Evolutionary conservation across 139 green algal species (phyloP).

Genomic region (Zygnema cylindricum): DNA sequence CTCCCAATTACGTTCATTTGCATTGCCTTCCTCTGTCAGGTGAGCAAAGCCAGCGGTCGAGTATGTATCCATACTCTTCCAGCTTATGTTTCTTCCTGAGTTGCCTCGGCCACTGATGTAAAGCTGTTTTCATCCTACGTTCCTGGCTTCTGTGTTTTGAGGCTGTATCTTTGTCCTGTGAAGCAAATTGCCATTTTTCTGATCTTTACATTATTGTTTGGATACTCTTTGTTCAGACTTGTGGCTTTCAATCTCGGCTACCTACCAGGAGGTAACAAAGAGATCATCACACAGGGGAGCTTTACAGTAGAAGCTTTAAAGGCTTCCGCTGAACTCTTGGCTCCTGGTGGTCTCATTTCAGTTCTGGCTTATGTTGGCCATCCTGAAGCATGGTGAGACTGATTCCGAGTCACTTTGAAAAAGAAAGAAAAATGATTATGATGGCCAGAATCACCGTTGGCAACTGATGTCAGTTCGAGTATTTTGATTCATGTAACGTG

Average conservation of each 20-base stretch:
- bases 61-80: too few species aligned
- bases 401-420: not conserved
- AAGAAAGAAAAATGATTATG: not conserved
- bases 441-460: not conserved
- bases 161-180: too few species aligned
- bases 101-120: too few species aligned
- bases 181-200: too few species aligned
- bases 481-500: not conserved
- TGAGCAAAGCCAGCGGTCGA: too few species aligned
- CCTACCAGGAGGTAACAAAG: conserved; percentile 38
- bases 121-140: too few species aligned
- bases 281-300: conserved; percentile 25
- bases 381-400: conserved; percentile 25
- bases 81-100: too few species aligned
- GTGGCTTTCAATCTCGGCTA: conserved; percentile 56
- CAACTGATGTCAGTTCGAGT: not conserved
- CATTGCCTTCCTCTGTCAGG: conserved; percentile 1
- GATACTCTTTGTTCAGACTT: not conserved
- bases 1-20: not conserved
- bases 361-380: conserved; percentile 52
- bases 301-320: conserved; percentile 31
- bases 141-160: too few species aligned
- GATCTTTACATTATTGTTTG: too few species aligned
- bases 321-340: conserved; percentile 14
- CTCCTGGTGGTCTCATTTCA: conserved; percentile 38